These are phyloP conservation scores for Tagetes erecta DNA, from an alignment of 129 eudicot genomes.

Conservation along the genomic window DNA sequence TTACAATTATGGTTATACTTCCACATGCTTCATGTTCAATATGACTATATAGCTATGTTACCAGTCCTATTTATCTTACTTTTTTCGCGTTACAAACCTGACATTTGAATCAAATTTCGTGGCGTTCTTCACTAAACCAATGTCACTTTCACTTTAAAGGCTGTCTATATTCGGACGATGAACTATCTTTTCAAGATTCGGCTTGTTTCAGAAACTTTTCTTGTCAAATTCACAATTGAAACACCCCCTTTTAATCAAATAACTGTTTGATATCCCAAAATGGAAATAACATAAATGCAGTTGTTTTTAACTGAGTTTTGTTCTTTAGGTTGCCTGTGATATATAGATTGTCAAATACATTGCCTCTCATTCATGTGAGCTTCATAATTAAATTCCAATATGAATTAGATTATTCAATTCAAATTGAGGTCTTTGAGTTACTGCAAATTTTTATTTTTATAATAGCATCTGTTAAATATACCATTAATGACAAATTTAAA, in stretches of 20 bases:
- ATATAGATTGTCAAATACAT: slow-evolving; percentile 30
- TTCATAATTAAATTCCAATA: slow-evolving; percentile 29
- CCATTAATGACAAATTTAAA: slow-evolving; percentile 28
- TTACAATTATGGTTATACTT: not conserved
- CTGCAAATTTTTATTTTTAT: slow-evolving; percentile 28
- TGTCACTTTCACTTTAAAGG: slow-evolving; percentile 39
- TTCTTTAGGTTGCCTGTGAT: slow-evolving; percentile 22
- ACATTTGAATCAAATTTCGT: slow-evolving; percentile 24
- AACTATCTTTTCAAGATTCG: slow-evolving; percentile 35
- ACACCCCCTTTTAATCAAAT: slow-evolving; percentile 25
- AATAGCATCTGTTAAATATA: slow-evolving; percentile 25
- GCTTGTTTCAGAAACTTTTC: slow-evolving; percentile 31
- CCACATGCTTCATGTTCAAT: not conserved
- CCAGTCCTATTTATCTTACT: slow-evolving; percentile 11
- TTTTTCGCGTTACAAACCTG: slow-evolving; percentile 15
- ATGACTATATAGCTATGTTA: slow-evolving; percentile 27
- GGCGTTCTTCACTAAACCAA: slow-evolving; percentile 33
- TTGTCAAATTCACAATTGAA: slow-evolving; percentile 29
- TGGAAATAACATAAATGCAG: slow-evolving; percentile 28
- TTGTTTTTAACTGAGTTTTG: slow-evolving; percentile 28
- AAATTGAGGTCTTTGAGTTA: slow-evolving; percentile 18
- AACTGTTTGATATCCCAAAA: slow-evolving; percentile 22
- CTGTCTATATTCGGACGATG: slow-evolving; percentile 17
- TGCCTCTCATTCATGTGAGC: slow-evolving; percentile 23
- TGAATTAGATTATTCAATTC: slow-evolving; percentile 22